Evolutionary conservation across 1,284 basidiomycete genomes (phyloP).

Genomic region (Ganoderma boninense): DNA sequence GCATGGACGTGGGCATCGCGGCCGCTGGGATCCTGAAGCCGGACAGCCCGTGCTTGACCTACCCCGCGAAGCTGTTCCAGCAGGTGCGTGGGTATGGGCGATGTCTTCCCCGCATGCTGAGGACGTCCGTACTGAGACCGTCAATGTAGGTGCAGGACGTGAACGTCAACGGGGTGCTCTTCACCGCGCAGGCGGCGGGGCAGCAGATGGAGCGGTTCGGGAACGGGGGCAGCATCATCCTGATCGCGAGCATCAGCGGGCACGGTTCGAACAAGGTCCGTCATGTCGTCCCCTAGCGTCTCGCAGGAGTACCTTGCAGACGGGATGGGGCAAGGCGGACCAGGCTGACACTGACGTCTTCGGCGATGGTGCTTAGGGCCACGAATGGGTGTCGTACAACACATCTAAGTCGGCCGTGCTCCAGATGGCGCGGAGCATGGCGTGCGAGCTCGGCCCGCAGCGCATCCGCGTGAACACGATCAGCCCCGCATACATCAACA

Average conservation of each 20-base stretch:
- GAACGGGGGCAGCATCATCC: slow-evolving; percentile 77
- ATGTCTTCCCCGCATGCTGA: neutral
- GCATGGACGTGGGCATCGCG: slow-evolving; percentile 79
- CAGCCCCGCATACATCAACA: slow-evolving; percentile 79
- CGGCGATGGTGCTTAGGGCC: slow-evolving; percentile 56
- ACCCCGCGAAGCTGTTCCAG: slow-evolving; percentile 72
- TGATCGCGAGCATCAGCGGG: slow-evolving; percentile 89
- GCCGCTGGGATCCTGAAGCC: slow-evolving; percentile 68
- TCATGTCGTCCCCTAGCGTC: neutral
- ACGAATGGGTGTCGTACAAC: slow-evolving; percentile 82
- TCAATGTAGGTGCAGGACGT: slow-evolving; percentile 70
- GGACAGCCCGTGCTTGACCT: slow-evolving; percentile 70
- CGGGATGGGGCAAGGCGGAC: too few relatives aligned
- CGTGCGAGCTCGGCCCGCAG: slow-evolving; percentile 78
- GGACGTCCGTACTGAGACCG: neutral
- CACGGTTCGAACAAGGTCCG: slow-evolving; percentile 79
- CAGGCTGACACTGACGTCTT: neutral
- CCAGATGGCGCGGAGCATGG: slow-evolving; percentile 85
- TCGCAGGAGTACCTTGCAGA: too few relatives aligned
- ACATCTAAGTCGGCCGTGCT: slow-evolving; percentile 82
- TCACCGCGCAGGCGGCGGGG: slow-evolving; percentile 82
- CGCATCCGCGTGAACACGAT: slow-evolving; percentile 79
- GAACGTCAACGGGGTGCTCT: slow-evolving; percentile 80
- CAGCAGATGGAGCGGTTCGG: slow-evolving; percentile 77
- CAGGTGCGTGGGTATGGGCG: slow-evolving; percentile 45